These are phyloP conservation scores for Lindgomyces ingoldianus DNA, from an alignment of 495 filamentous ascomycete genomes.

Conservation along the genomic window DNA sequence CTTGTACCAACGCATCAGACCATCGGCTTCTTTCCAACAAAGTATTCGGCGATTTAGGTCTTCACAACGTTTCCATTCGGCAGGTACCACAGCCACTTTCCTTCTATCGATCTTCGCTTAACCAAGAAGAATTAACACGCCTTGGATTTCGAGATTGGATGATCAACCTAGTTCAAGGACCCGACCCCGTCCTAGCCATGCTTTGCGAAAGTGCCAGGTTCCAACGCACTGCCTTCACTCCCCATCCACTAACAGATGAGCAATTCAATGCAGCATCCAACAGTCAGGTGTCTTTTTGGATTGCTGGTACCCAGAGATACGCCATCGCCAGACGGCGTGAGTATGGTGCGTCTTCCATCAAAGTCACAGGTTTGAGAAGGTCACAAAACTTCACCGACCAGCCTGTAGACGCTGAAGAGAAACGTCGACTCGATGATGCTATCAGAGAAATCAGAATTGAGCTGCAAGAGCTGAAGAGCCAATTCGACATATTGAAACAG, in stretches of 20 bases:
- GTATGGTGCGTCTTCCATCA: slow-evolving; percentile 72
- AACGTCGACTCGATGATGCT: slow-evolving; percentile 48
- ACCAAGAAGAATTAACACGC: slow-evolving; percentile 53
- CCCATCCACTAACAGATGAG: slow-evolving; percentile 61
- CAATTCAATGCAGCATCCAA: slow-evolving; percentile 62
- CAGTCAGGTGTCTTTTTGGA: slow-evolving; percentile 60
- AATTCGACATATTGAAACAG: slow-evolving; percentile 32
- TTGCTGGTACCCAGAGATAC: slow-evolving; percentile 61
- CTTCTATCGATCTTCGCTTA: slow-evolving; percentile 56
- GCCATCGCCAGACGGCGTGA: slow-evolving; percentile 65
- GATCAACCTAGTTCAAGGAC: slow-evolving; percentile 73
- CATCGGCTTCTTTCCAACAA: slow-evolving; percentile 66
- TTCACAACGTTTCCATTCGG: slow-evolving; percentile 68
- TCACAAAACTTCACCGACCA: slow-evolving; percentile 75
- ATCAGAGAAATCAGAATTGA: background rate
- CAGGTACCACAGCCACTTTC: slow-evolving; percentile 53
- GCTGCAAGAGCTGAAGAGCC: background rate
- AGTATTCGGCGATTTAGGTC: slow-evolving; percentile 55
- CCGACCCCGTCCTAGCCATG: slow-evolving; percentile 83
- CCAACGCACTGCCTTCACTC: slow-evolving; percentile 65
- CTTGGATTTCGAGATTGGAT: slow-evolving; percentile 80
- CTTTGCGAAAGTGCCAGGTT: slow-evolving; percentile 69
- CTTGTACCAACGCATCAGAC: slow-evolving; percentile 70
- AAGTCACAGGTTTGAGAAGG: slow-evolving; percentile 53
- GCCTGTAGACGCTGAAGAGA: slow-evolving; percentile 66